Conservation (phyloP, 805 yeast species). For the Myxozyma neotropica region DNA sequence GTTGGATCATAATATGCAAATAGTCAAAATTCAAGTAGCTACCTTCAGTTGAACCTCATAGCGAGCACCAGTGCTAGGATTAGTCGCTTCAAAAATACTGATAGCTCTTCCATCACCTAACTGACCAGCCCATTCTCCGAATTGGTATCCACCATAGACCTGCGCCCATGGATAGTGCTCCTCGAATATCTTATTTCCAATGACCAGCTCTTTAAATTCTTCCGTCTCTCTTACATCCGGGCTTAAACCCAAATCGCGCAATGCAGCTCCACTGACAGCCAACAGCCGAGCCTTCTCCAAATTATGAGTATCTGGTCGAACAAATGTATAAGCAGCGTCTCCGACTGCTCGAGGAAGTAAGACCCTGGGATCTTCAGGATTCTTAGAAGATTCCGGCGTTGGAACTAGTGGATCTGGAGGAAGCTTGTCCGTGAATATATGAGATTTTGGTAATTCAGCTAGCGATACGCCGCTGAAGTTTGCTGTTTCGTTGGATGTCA, state of each 20-base stretch:
- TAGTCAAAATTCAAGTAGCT: neutral
- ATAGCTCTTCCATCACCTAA: constrained; percentile 93
- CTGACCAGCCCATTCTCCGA: constrained; percentile 96
- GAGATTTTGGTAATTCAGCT: constrained; percentile 36
- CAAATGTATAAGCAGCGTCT: constrained; percentile 72
- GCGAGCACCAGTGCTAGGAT: constrained; percentile 45
- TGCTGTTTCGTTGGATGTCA: too few species aligned
- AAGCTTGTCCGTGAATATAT: constrained; percentile 42
- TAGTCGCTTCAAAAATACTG: constrained; percentile 71
- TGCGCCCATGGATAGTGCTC: constrained; percentile 78
- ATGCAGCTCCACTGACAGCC: constrained; percentile 60
- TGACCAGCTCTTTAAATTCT: constrained; percentile 56
- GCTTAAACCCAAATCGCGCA: constrained; percentile 62
- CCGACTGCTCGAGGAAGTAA: constrained; percentile 56
- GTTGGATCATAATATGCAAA: neutral
- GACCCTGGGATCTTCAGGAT: constrained; percentile 43
- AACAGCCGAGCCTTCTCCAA: constrained; percentile 51
- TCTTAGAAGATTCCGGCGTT: constrained; percentile 43
- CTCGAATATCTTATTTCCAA: constrained; percentile 58
- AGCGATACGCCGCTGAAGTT: constrained; percentile 46
- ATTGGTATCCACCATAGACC: constrained; percentile 95
- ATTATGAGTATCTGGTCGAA: constrained; percentile 58
- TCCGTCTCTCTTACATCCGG: constrained; percentile 47
- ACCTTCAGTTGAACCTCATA: constrained; percentile 71
- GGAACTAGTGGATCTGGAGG: constrained; percentile 48